Conservation (phyloP, 2,329 filamentous ascomycete species). For the Fusarium subtropicale region DNA sequence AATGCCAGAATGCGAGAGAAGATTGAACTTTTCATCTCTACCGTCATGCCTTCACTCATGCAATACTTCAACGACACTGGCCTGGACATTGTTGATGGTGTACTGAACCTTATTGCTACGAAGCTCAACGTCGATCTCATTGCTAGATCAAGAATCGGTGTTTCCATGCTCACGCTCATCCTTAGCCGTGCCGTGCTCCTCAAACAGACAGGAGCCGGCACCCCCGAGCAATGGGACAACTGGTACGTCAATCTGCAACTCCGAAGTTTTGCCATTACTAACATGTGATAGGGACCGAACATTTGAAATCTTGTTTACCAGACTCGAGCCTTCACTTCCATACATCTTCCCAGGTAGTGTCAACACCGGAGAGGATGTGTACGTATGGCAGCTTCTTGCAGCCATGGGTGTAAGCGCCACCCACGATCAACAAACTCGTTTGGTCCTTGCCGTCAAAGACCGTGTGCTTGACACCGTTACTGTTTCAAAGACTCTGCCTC, state of each 20-base stretch:
- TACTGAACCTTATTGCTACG: conserved; percentile 86
- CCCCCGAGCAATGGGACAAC: conserved; percentile 80
- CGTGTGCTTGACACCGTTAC: conserved; percentile 95
- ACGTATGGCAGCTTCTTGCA: conserved; percentile 97
- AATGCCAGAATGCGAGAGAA: conserved; percentile 86
- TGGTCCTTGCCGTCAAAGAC: conserved; percentile 97
- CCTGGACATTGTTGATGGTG: conserved; percentile 88
- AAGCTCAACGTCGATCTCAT: conserved; percentile 87
- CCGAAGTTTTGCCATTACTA: conserved; percentile 43
- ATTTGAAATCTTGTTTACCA: conserved; percentile 89
- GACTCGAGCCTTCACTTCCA: conserved; percentile 83
- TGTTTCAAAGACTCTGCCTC: conserved; percentile 88
- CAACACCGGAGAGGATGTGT: conserved; percentile 90
- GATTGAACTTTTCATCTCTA: conserved; percentile 87
- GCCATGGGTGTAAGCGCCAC: conserved; percentile 93
- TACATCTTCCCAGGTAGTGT: conserved; percentile 93
- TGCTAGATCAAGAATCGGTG: conserved; percentile 86
- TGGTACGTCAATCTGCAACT: conserved; percentile 67
- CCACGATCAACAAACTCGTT: conserved; percentile 92
- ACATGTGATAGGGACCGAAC: conserved; percentile 71
- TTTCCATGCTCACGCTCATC: conserved; percentile 92
- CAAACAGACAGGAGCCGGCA: conserved; percentile 80
- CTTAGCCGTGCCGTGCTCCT: conserved; percentile 93
- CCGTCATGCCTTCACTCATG: conserved; percentile 91
- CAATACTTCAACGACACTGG: conserved; percentile 91